Conservation (phyloP, 2,329 filamentous ascomycete genomes). For the Cytospora leucostoma region DNA sequence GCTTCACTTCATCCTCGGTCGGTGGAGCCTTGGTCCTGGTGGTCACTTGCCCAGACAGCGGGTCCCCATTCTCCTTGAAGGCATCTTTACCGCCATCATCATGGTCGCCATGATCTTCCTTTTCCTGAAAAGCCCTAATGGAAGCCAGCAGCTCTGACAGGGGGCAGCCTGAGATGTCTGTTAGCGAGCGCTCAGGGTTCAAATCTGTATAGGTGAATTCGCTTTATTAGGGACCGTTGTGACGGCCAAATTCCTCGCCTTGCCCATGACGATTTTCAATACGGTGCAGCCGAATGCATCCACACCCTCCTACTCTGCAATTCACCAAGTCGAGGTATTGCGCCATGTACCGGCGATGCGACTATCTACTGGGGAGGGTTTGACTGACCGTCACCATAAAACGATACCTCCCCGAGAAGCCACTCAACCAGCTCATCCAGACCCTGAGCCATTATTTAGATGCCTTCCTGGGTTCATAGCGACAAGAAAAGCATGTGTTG, state of each 20-base stretch:
- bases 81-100: not conserved
- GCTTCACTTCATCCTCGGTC: conserved; percentile 37
- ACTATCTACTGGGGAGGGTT: not conserved
- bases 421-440: conserved; percentile 49
- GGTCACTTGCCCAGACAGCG: not conserved
- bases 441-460: conserved; percentile 40
- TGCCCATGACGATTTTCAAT: not conserved
- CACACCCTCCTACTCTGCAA: not conserved
- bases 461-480: conserved; percentile 28
- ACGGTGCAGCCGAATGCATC: not conserved
- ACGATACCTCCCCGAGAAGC: conserved; percentile 47
- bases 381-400: conserved; percentile 46
- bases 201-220: not conserved
- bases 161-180: conserved; percentile 26
- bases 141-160: conserved; percentile 31
- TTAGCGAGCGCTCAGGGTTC: conserved; percentile 16
- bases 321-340: not conserved
- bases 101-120: conserved; percentile 14
- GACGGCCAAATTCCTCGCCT: not conserved
- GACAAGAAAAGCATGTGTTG: conserved; percentile 30
- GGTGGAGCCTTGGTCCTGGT: conserved; percentile 11
- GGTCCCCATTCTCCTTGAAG: conserved; percentile 2
- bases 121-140: conserved; percentile 27
- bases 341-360: conserved; percentile 2
- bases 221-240: not conserved